Percentiles rank a stretch among this genome's conserved stretches.
Conservation (phyloP, 2,329 filamentous ascomycete species). For the Trematosphaeria pertusa region DNA sequence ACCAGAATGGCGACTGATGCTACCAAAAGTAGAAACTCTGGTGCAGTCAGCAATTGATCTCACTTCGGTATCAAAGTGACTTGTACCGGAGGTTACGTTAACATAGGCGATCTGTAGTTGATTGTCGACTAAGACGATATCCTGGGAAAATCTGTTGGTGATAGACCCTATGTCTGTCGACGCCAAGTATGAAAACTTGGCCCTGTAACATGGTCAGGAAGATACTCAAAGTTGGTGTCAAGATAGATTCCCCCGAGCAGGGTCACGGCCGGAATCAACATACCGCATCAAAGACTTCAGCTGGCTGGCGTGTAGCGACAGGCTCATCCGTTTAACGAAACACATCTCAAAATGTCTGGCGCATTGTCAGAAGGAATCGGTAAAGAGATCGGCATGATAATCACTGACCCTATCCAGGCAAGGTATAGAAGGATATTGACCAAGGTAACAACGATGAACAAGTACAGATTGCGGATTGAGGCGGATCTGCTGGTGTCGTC, state of each 20-base stretch:
- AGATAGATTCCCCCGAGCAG: too few relatives aligned
- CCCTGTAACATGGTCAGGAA: slow-evolving; percentile 4
- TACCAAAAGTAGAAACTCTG: slow-evolving; percentile 40
- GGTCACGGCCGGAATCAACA: neutral
- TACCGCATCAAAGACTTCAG: slow-evolving; percentile 20
- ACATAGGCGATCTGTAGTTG: slow-evolving; percentile 41
- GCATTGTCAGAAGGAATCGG: too few relatives aligned
- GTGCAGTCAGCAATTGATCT: slow-evolving; percentile 10
- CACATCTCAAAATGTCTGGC: slow-evolving; percentile 14
- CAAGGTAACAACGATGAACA: slow-evolving; percentile 16
- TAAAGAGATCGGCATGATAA: neutral
- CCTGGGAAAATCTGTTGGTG: slow-evolving; percentile 51
- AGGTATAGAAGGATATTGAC: slow-evolving; percentile 13
- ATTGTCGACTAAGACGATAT: slow-evolving; percentile 50
- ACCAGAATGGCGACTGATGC: slow-evolving; percentile 35
- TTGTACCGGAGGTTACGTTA: slow-evolving; percentile 10
- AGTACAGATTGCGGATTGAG: slow-evolving; percentile 13
- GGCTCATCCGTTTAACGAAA: slow-evolving; percentile 12
- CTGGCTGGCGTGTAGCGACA: slow-evolving; percentile 19
- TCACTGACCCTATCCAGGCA: slow-evolving; percentile 10
- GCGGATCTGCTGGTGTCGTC: slow-evolving; percentile 11
- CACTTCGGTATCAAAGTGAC: neutral
- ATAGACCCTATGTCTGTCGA: slow-evolving; percentile 21
- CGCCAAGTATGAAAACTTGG: slow-evolving; percentile 21
- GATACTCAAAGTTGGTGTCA: too few relatives aligned